Base-by-base conservation (phyloP, 345 rosid species). In the Aegle marmelos region DNA sequence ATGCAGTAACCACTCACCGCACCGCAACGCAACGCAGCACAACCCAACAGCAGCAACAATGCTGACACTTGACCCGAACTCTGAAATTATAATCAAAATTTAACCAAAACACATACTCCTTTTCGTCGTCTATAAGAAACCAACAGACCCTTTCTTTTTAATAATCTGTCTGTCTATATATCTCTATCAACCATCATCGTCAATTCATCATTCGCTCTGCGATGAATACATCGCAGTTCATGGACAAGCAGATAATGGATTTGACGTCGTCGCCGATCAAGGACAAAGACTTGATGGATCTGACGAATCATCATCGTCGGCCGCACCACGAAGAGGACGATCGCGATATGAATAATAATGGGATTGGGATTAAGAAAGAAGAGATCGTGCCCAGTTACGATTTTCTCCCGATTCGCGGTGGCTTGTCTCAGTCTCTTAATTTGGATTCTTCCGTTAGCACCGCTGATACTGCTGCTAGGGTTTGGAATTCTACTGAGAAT, bases 201-300 rank as follows among this genome's bases (percentile, higher is more conserved):
- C 50, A 45, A 45, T 45, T 45, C 60, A 66, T 36, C 63, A 6
- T 54, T 53, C 25, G 11, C 17, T 21, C 9, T 76, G 72, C 85
- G 78, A 93, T 93, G 95, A 91, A 90, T 77, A 68, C 91, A 66
- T 82, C 87, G 74, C 86, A 83, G 88, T 91, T 82, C 76, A 89
- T 90, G 86, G 97, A 93, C 87, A 92, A 95, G 80, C 95, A 91
- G 82, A 87, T 89, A 73, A 93, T 91, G 98, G 95, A 94, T 87
- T 87, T 91, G 74, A 82, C 91, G 30, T 79, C 87, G 5, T 77
- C 86, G 4, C 83, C 68, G 19, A 31, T 50, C 77, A 64, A 6
- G 8, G 78, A 74, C 13, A 41, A 61, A 22, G 70, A 85, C 76
- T 85, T 86, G 75, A 72, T 86, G 79, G 89, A 90, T 87, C 90